phyloP scores from a whole-genome alignment of 768 basidiomycete genomes.

The Mycena pura region DNA sequence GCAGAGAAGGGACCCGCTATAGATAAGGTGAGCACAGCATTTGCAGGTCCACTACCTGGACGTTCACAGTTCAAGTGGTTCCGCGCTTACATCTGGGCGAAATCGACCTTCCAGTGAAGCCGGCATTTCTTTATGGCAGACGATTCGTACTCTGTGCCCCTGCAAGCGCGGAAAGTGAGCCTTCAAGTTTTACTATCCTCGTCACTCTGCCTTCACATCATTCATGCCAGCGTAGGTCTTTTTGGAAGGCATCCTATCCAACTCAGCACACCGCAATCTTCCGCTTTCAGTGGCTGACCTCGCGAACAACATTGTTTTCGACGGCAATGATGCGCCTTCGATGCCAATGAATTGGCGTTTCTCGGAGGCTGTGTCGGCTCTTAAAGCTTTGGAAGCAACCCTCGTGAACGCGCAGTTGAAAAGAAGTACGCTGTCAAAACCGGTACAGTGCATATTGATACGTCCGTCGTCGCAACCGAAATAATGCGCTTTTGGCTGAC shows the following conservation, averaged over 20 bases:
- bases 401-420: constrained; percentile 34
- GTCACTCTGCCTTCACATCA: not conserved
- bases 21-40: too few relatives aligned
- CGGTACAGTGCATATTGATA: constrained; percentile 33
- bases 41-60: too few relatives aligned
- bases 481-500: not conserved
- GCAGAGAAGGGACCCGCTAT: too few relatives aligned
- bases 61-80: too few relatives aligned
- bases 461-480: constrained; percentile 11
- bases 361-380: constrained; percentile 35
- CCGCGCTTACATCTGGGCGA: too few relatives aligned
- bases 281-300: constrained; percentile 18
- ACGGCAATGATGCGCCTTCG: too few relatives aligned
- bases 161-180: too few relatives aligned
- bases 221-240: not conserved
- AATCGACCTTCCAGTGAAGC: too few relatives aligned
- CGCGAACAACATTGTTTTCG: constrained; percentile 20
- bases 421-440: constrained; percentile 30
- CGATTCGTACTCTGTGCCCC: too few relatives aligned
- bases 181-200: not conserved
- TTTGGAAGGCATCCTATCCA: too few relatives aligned
- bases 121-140: too few relatives aligned
- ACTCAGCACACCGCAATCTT: too few relatives aligned
- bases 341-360: constrained; percentile 36
- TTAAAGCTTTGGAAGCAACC: constrained; percentile 35